Base-by-base conservation (phyloP, 2,329 filamentous ascomycete species). In the Zymoseptoria tritici region DNA sequence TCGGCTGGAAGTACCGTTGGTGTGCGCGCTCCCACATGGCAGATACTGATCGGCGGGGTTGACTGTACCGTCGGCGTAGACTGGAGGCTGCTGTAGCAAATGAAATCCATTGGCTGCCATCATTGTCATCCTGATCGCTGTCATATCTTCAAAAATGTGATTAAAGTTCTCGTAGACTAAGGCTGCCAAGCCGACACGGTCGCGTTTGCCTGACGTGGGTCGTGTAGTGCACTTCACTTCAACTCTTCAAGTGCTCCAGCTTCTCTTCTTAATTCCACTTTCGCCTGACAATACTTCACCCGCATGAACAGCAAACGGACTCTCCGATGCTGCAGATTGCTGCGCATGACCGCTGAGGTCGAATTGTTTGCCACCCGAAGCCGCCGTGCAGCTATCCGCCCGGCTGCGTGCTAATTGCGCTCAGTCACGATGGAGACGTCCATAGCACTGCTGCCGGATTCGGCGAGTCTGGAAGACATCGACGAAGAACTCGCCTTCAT, bases 61-160 rank as follows among this genome's bases (percentile, higher is more conserved):
- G 71, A 49, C 36, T 78, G 76, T 74, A 61, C 67, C 11, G 72
- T 79, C 16, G 77, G 69, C 53, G 75, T 77, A 21, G 76, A 79
- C 56, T 80, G 78, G 77, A 68, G 64, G 55, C 26, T 66, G 49
- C 49, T 59, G 54, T 54, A 19, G 50, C 20, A 51, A 16, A 16
- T n/a, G 26, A 46, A n/a, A 16, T 46, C 16, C 13, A n/a, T 46
- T 7, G 36, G 36, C 36, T n/a, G 13, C 16, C 36, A 46, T 46
- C 36, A 13, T 46, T 46, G 36, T 46, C 36, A 46, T 46, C 13
- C 26, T 46, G 36, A 46, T 46, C 36, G 36, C 16, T 46, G 36
- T 46, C 36, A 46, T 29, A 29, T 46, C 36, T 46, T 46, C 36
- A 46, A n/a, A 46, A 46, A n/a, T 46, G 36, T 46, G 36, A 46